Evolutionary conservation across 2,329 filamentous ascomycete genomes (phyloP), one percentile per base, ranked within the genome.

Genomic region (Pezicula carpinea): DNA sequence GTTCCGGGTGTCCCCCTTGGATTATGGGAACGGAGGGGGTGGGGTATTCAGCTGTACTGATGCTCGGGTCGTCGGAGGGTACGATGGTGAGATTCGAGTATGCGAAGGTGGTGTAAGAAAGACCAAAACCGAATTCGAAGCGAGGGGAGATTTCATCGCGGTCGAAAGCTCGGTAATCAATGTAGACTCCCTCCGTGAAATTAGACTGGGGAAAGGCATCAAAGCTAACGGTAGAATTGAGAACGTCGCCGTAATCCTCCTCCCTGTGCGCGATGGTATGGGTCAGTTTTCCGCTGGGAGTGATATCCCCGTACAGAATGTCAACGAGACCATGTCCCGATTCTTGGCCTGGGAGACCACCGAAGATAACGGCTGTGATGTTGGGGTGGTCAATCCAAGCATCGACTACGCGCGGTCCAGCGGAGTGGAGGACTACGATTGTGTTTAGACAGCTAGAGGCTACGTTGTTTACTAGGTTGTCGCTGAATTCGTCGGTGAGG

Each of bases 51-150:
- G 35, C 35, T 21, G 35, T 40, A 22, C 6, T 11, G 6, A 29
- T 29, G 13, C 8, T 11, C 3, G 6, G 6, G 13, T 29, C 26
- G 0, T 67, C 61, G 3, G 68, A 61, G 1, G 59, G 39, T 1
- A 64, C 66, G 23, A 78, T 60, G 18, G 64, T 51, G 34, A 66
- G 64, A 0, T 63, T 66, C 3, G 73, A 70, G 55, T 73, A 74
- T 14, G 68, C 63, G 60, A 93, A 91, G 3, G 75, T 87, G 1
- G 87, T 88, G 73, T 92, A 95, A 3, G 80, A 85, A 13, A 93
- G 70, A 47, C 89, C 87, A 59, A 77, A 84, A 15, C 87, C 86
- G 57, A 91, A 92, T 60, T 89, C 85, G 66, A 82, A 91, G 51
- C 86, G 76, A 1, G 87, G 85, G 3, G 77, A 76, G 54, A 77